These are phyloP conservation scores for Globisporangium orthogonon DNA, from an alignment of 352 stramenopile species.

Conservation along the genomic window DNA sequence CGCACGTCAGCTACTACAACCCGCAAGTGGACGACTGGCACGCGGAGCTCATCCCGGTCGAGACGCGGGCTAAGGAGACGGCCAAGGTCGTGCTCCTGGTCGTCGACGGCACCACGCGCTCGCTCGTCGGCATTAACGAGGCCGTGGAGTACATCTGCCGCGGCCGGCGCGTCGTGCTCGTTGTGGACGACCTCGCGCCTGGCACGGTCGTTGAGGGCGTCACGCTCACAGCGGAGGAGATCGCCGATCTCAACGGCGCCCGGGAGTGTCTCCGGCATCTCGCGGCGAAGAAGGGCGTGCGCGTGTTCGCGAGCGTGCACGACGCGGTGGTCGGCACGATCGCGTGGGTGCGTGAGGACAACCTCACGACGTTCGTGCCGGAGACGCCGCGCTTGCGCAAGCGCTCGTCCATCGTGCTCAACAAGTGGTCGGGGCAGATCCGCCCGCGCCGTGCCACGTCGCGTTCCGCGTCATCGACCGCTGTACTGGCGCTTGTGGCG, in stretches of 20 bases:
- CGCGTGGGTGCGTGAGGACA: conserved; percentile 40
- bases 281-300: conserved; percentile 35
- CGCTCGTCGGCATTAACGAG: conserved; percentile 85
- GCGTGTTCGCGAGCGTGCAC: conserved; percentile 44
- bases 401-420: conserved; percentile 73
- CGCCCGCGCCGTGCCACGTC: conserved; percentile 40
- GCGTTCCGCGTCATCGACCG: conserved; percentile 55
- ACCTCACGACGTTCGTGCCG: conserved; percentile 30
- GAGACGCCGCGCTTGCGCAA: conserved; percentile 57
- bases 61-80: conserved; percentile 74
- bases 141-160: conserved; percentile 83
- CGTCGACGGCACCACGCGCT: conserved; percentile 70
- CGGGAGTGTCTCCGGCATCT: conserved; percentile 72
- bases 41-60: conserved; percentile 76
- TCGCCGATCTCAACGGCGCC: conserved; percentile 79
- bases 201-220: conserved; percentile 46
- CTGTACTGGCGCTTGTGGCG: conserved; percentile 37
- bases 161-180: conserved; percentile 63
- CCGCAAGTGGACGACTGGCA: conserved; percentile 89
- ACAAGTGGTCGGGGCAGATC: conserved; percentile 53
- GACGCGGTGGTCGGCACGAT: conserved; percentile 43
- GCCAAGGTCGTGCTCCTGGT: conserved; percentile 85
- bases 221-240: conserved; percentile 40
- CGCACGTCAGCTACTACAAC: conserved; percentile 78
- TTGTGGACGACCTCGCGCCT: conserved; percentile 70